A percentile compares a stretch with the other conserved stretches of the same genome.
Conservation (phyloP, 768 basidiomycete species). For the Cystofilobasidium ferigula region DNA sequence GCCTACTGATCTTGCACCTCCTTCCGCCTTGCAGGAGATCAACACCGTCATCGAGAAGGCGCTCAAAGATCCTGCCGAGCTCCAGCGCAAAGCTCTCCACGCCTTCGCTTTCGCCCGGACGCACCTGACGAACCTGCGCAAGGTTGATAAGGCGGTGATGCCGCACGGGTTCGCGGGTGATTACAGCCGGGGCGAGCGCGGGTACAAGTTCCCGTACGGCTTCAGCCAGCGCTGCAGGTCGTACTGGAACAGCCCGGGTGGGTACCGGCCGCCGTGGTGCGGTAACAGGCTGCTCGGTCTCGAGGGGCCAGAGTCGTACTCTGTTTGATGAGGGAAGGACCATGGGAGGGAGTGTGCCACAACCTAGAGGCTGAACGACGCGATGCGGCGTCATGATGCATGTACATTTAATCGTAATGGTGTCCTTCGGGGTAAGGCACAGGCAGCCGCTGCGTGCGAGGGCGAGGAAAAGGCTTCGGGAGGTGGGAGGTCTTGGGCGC, state of each 20-base stretch:
- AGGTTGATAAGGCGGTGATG: slow-evolving; percentile 15
- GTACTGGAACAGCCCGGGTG: slow-evolving; percentile 19
- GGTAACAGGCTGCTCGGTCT: slow-evolving; percentile 13
- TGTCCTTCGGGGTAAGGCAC: no score
- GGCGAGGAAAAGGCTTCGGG: no score
- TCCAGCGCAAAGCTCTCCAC: slow-evolving; percentile 19
- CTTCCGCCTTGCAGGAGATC: not conserved
- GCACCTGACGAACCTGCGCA: slow-evolving; percentile 22
- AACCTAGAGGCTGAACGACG: no score
- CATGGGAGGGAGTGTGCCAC: no score
- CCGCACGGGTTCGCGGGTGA: slow-evolving; percentile 14
- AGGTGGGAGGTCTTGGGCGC: no score
- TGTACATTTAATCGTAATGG: no score
- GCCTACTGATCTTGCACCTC: not conserved
- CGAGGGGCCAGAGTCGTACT: slow-evolving; percentile 18
- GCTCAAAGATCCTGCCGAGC: slow-evolving; percentile 11
- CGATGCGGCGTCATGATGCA: no score
- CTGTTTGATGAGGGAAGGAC: no score
- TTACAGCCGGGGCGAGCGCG: slow-evolving; percentile 20
- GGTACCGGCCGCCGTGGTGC: slow-evolving; percentile 22
- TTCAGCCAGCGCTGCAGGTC: slow-evolving; percentile 18
- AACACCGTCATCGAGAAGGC: slow-evolving; percentile 17
- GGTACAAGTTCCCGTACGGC: slow-evolving; percentile 26
- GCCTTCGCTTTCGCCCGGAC: slow-evolving; percentile 15
- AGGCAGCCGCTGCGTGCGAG: no score